A percentile compares a stretch with the other conserved stretches of the same genome.
Evolutionary conservation across 2,329 filamentous ascomycete species (phyloP).

Genomic region (Fusarium setosum): DNA sequence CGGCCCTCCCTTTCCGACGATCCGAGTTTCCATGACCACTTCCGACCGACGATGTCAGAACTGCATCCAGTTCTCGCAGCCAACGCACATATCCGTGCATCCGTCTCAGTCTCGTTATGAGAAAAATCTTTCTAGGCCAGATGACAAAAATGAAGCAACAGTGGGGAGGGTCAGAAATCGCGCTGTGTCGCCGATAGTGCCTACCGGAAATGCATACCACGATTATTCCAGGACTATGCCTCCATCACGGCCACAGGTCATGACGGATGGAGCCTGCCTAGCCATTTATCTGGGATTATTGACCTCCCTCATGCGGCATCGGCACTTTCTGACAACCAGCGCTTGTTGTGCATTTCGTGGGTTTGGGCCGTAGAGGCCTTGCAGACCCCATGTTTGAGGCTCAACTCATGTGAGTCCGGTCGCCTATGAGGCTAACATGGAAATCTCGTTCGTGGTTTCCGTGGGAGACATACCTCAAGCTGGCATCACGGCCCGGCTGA

Average conservation of each 20-base stretch:
- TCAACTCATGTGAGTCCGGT: conserved; percentile 1
- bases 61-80: background rate
- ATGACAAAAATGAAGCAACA: conserved; percentile 4
- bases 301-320: background rate
- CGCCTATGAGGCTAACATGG: background rate
- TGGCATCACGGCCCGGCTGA: background rate
- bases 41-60: conserved; percentile 8
- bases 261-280: background rate
- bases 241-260: background rate
- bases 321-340: background rate
- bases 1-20: conserved; percentile 29
- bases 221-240: background rate
- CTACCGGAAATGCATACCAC: conserved; percentile 10
- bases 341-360: background rate
- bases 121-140: background rate
- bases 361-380: background rate
- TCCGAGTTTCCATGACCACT: conserved; percentile 29
- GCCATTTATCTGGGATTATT: background rate
- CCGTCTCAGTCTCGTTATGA: background rate
- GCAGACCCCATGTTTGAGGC: background rate
- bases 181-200: conserved; percentile 4
- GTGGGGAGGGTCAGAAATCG: conserved; percentile 2
- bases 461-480: background rate
- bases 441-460: background rate
- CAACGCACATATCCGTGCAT: background rate